These are phyloP conservation scores for Leptographium lundbergii DNA, from an alignment of 2,329 filamentous ascomycete species.

Conservation along the genomic window DNA sequence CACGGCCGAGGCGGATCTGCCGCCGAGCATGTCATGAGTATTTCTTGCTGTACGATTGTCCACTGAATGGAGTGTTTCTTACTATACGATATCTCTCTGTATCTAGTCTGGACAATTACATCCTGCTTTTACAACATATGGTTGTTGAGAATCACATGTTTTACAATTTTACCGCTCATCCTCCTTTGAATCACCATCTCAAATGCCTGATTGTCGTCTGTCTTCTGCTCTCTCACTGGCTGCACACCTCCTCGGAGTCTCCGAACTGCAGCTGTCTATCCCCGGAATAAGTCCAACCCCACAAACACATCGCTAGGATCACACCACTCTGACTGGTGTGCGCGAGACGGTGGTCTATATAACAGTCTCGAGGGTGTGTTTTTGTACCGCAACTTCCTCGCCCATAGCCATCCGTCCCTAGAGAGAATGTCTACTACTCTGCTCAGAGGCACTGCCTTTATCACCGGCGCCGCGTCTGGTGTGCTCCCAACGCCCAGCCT, in stretches of 20 bases:
- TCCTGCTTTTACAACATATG: too few relatives aligned
- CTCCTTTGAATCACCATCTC: too few relatives aligned
- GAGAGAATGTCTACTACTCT: background rate
- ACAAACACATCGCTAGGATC: background rate
- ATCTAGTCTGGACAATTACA: too few relatives aligned
- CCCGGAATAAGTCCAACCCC: background rate
- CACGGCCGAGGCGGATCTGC: slow-evolving; percentile 19
- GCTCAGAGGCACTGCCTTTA: slow-evolving; percentile 10
- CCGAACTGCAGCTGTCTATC: background rate
- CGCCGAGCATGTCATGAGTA: slow-evolving; percentile 14
- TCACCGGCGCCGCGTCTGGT: slow-evolving; percentile 11
- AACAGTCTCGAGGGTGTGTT: background rate
- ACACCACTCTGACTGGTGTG: too few relatives aligned
- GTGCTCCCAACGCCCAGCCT: background rate
- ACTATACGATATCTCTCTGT: too few relatives aligned
- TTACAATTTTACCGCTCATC: too few relatives aligned
- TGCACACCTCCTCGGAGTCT: background rate
- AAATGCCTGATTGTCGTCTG: too few relatives aligned
- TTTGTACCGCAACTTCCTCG: background rate
- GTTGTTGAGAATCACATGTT: too few relatives aligned
- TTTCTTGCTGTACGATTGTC: too few relatives aligned
- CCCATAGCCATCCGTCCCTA: background rate
- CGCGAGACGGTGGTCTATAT: too few relatives aligned
- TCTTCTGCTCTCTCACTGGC: background rate
- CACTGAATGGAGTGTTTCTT: background rate